Conservation (phyloP, 2,329 filamentous ascomycete genomes). For the Amauroascus niger region DNA sequence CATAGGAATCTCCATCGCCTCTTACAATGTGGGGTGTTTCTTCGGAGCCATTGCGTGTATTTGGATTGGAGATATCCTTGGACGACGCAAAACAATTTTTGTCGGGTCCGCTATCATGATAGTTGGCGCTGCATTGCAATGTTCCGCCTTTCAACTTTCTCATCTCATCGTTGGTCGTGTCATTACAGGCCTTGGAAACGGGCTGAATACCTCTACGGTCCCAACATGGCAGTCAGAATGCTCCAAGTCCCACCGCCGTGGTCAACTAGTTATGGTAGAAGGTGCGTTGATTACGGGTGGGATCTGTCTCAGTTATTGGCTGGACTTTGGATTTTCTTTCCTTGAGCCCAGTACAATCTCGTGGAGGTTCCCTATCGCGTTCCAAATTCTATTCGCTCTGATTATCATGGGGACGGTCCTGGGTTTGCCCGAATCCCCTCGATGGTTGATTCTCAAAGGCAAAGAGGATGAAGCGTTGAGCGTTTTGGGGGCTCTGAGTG, state of each 20-base stretch:
- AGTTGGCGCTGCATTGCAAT: constrained; percentile 42
- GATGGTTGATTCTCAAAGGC: constrained; percentile 50
- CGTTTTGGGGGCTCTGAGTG: constrained; percentile 40
- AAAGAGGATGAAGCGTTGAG: constrained; percentile 43
- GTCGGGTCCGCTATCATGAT: constrained; percentile 42
- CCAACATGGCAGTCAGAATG: constrained; percentile 46
- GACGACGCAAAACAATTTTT: constrained; percentile 44
- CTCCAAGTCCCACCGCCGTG: constrained; percentile 42
- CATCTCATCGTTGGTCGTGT: constrained; percentile 46
- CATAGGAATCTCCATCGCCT: constrained; percentile 34
- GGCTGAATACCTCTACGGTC: constrained; percentile 45
- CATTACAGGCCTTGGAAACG: constrained; percentile 45
- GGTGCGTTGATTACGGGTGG: constrained; percentile 45
- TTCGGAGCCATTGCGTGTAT: constrained; percentile 43
- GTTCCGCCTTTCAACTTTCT: constrained; percentile 38
- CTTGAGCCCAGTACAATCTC: constrained; percentile 40
- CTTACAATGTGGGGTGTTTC: constrained; percentile 44
- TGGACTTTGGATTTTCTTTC: constrained; percentile 46
- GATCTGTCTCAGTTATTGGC: constrained; percentile 44
- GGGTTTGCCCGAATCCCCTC: constrained; percentile 48
- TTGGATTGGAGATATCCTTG: constrained; percentile 44
- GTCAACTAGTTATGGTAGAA: constrained; percentile 46
- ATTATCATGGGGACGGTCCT: constrained; percentile 43
- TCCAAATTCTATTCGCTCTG: constrained; percentile 49
- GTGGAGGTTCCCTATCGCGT: constrained; percentile 49